A percentile compares a stretch with the other conserved stretches of the same genome.
phyloP scores from a whole-genome alignment of 148 eudicot species.

The Vaccinium myrtillus region DNA sequence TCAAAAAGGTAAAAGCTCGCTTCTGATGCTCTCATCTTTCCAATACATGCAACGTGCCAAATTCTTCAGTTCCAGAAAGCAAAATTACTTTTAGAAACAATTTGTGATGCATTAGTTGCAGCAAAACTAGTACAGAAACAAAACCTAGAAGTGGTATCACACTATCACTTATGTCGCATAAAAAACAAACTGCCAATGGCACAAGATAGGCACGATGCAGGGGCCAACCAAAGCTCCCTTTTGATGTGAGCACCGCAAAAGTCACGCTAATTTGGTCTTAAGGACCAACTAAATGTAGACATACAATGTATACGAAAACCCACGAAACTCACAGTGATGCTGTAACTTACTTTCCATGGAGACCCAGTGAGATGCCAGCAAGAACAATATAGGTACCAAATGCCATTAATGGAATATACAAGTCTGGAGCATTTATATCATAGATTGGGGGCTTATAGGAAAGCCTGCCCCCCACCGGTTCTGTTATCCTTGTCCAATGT shows the following conservation, averaged over 20 bases:
- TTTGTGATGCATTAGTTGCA: background rate
- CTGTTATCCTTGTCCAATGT: constrained; percentile 97
- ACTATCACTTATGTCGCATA: background rate
- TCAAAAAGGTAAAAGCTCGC: background rate
- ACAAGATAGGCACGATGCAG: background rate
- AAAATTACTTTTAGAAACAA: background rate
- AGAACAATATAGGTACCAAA: constrained; percentile 90
- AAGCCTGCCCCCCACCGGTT: constrained; percentile 94
- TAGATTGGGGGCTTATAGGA: constrained; percentile 93
- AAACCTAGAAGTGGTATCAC: too few species aligned
- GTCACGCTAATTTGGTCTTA: background rate
- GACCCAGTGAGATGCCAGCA: constrained; percentile 75
- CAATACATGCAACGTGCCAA: too few species aligned
- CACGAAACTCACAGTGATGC: background rate
- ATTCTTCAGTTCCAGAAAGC: background rate
- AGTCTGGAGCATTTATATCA: constrained; percentile 92
- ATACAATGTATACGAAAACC: background rate
- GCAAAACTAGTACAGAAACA: background rate
- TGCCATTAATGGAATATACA: constrained; percentile 95
- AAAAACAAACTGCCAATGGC: background rate
- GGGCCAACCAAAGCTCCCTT: background rate
- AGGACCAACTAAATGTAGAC: background rate
- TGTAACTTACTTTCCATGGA: constrained; percentile 79
- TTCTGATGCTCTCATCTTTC: background rate
- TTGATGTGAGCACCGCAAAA: background rate